Evolutionary conservation across 495 filamentous ascomycete genomes (phyloP).

Genomic region (Neurospora cerealis): DNA sequence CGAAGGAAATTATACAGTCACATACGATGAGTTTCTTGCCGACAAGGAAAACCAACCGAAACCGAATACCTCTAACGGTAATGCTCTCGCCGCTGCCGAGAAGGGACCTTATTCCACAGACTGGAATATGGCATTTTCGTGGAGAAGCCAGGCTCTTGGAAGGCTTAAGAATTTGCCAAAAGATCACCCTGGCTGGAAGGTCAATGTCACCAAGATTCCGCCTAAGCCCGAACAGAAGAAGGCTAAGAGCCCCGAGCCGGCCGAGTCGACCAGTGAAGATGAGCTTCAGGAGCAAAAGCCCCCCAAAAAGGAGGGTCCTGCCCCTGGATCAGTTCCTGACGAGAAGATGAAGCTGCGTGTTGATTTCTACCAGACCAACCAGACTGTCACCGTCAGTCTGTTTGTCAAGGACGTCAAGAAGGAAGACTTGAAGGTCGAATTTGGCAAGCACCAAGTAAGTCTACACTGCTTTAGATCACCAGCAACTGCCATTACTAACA

Average conservation of each 20-base stretch:
- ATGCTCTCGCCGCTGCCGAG: background rate
- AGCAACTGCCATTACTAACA: background rate
- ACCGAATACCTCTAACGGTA: background rate
- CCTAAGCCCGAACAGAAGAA: slow-evolving; percentile 32
- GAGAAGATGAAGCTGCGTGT: slow-evolving; percentile 21
- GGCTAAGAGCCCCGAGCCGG: slow-evolving; percentile 4
- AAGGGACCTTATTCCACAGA: slow-evolving; percentile 16
- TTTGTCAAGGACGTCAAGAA: slow-evolving; percentile 31
- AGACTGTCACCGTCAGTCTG: slow-evolving; percentile 24
- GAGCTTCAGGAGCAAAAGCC: slow-evolving; percentile 18
- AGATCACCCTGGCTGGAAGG: slow-evolving; percentile 46
- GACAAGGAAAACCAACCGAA: slow-evolving; percentile 20
- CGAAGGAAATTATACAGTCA: slow-evolving; percentile 29
- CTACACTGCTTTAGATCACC: background rate
- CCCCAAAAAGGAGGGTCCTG: slow-evolving; percentile 3
- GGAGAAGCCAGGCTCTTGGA: slow-evolving; percentile 31
- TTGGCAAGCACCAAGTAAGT: slow-evolving; percentile 17
- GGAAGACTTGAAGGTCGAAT: slow-evolving; percentile 21
- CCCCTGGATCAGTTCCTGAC: slow-evolving; percentile 15
- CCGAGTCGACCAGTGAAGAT: background rate
- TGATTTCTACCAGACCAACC: slow-evolving; percentile 32
- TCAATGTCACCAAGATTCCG: slow-evolving; percentile 56
- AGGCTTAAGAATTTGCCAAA: slow-evolving; percentile 54
- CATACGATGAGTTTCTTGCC: slow-evolving; percentile 14
- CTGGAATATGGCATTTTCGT: slow-evolving; percentile 29